A percentile compares a stretch with the other conserved stretches of the same genome.
These are phyloP conservation scores for Austroboletus eburneus DNA, from an alignment of 768 basidiomycete species.

Conservation along the genomic window DNA sequence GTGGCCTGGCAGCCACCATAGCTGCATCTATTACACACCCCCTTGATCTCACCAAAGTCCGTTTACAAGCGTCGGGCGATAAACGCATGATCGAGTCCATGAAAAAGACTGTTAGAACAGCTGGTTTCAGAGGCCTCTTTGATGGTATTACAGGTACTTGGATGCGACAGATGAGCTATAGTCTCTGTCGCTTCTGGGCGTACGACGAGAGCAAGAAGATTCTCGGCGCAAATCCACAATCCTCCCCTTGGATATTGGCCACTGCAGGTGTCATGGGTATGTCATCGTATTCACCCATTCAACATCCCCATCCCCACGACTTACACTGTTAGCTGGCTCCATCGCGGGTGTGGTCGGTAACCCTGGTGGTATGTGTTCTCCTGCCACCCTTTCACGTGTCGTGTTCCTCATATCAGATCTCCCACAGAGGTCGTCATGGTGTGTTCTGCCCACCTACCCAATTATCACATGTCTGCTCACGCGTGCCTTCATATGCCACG, in stretches of 20 bases:
- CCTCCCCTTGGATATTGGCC: slow-evolving; percentile 79
- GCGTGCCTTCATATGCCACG: slow-evolving; percentile 11
- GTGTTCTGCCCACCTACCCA: slow-evolving; percentile 6
- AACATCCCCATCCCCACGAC: background rate
- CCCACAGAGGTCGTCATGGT: slow-evolving; percentile 69
- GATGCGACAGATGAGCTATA: slow-evolving; percentile 91
- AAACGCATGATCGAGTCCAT: slow-evolving; percentile 85
- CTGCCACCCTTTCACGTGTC: background rate
- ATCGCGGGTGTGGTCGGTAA: slow-evolving; percentile 89
- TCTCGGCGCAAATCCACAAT: slow-evolving; percentile 60
- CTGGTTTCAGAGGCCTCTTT: slow-evolving; percentile 68
- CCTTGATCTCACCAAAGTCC: slow-evolving; percentile 86
- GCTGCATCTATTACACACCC: slow-evolving; percentile 89
- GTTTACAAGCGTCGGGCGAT: slow-evolving; percentile 88
- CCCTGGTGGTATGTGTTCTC: slow-evolving; percentile 61
- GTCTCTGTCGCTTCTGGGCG: slow-evolving; percentile 88
- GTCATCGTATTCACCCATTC: slow-evolving; percentile 23
- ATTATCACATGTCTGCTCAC: slow-evolving; percentile 17
- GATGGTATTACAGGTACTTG: slow-evolving; percentile 88
- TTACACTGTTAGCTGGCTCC: slow-evolving; percentile 54
- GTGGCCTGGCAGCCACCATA: slow-evolving; percentile 83
- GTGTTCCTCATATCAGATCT: background rate
- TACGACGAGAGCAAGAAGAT: slow-evolving; percentile 89
- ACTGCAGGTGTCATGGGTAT: slow-evolving; percentile 81
- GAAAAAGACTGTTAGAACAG: slow-evolving; percentile 75